Base-by-base conservation (phyloP, 2,329 filamentous ascomycete genomes). In the Scleromitrula shiraiana region DNA sequence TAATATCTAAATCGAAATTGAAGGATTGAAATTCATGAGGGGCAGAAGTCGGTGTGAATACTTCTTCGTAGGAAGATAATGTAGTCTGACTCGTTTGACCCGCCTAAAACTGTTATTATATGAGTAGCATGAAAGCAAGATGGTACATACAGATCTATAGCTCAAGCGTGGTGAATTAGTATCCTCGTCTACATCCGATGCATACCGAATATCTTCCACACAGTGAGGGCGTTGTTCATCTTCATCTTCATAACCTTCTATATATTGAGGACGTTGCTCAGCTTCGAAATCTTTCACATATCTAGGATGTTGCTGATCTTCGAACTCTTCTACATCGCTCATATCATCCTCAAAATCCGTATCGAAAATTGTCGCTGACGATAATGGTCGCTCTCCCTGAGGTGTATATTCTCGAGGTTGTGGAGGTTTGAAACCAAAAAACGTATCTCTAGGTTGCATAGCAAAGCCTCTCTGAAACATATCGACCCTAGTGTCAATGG, bases 11-110 rank as follows among this genome's bases (percentile, higher is more conserved):
- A 37, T 80, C 75, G 55, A 83, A 75, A 42, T 79, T 73, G 59
- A 82, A 87, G 23, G 73, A 72, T 53, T 74, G 74, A 52, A 78
- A 75, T 54, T 77, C 73, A 56, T 74, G 74, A 1, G 53, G 52
- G 58, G 70, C 76, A 38, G 84, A 84, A 53, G 79, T 77, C 15
- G 90, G 90, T 22, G 90, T 95, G 24, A 80, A 79, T 3, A 82
- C 76, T 64, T 95, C 89, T 61, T 94, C 88, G 60, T 85, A 89
- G 1, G 88, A 91, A 6, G 89, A 95, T 30, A 93, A 73, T 2
- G 90, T 95, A 3, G 88, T 91, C 62, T 90, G 80, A 70, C 88
- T 94, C 51, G 79, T 80, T 60, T 85, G 78, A 58, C 75, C 77
- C 53, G 78, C 75, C 85, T 89, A 59, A 29, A 50, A 7, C 49